phyloP scores from a whole-genome alignment of 495 filamentous ascomycete genomes.

The Aspergillus carlsbadensis region DNA sequence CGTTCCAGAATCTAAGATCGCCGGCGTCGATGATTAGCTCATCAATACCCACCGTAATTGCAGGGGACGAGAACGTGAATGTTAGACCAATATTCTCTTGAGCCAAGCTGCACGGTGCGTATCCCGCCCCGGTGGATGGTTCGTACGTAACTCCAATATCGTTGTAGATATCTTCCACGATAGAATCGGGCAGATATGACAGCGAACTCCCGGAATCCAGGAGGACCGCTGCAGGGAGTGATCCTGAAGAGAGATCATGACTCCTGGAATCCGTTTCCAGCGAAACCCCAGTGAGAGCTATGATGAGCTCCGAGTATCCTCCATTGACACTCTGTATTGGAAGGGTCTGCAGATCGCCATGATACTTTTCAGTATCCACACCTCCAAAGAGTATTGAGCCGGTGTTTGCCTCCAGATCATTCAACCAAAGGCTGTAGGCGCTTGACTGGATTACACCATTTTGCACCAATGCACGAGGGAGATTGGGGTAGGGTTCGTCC shows the following conservation, averaged over 20 bases:
- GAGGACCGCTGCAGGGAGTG: slow-evolving; percentile 62
- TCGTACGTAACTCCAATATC: slow-evolving; percentile 65
- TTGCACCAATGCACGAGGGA: slow-evolving; percentile 72
- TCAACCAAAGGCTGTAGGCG: slow-evolving; percentile 70
- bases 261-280: slow-evolving; percentile 42
- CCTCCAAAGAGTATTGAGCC: slow-evolving; percentile 92
- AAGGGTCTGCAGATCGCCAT: slow-evolving; percentile 67
- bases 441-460: slow-evolving; percentile 71
- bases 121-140: slow-evolving; percentile 47
- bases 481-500: slow-evolving; percentile 67
- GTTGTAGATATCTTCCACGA: slow-evolving; percentile 63
- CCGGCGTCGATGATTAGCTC: slow-evolving; percentile 74
- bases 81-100: slow-evolving; percentile 55
- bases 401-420: slow-evolving; percentile 59
- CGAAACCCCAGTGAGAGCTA: slow-evolving; percentile 70
- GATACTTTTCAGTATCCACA: slow-evolving; percentile 78
- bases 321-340: slow-evolving; percentile 65
- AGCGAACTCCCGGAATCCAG: slow-evolving; percentile 93
- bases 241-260: slow-evolving; percentile 49
- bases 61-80: slow-evolving; percentile 67
- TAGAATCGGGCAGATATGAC: slow-evolving; percentile 75
- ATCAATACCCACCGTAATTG: slow-evolving; percentile 69
- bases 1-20: slow-evolving; percentile 59
- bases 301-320: slow-evolving; percentile 71
- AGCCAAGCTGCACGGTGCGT: slow-evolving; percentile 72